These are phyloP conservation scores for Plasmopara halstedii DNA, from an alignment of 352 stramenopile species.

Conservation along the genomic window DNA sequence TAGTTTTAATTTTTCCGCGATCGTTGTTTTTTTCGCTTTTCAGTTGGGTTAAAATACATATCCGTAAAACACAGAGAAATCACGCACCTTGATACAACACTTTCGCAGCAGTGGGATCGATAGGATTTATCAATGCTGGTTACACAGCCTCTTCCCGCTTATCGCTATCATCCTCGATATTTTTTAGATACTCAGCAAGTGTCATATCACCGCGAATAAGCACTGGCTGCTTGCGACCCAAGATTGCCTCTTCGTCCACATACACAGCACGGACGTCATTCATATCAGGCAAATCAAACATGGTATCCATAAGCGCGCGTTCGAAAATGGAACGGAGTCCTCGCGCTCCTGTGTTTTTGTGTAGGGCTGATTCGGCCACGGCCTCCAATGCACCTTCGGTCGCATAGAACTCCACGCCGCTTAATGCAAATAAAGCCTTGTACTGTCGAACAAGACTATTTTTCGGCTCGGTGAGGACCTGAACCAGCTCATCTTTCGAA, in stretches of 20 bases:
- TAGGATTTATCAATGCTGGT: neutral
- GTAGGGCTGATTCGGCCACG: constrained; percentile 89
- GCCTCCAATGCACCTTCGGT: constrained; percentile 92
- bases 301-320: constrained; percentile 92
- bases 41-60: constrained; percentile 28
- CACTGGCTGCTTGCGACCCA: constrained; percentile 85
- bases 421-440: constrained; percentile 93
- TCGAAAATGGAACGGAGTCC: constrained; percentile 94
- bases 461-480: constrained; percentile 96
- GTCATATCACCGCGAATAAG: constrained; percentile 71
- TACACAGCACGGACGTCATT: constrained; percentile 90
- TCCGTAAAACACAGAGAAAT: constrained; percentile 16
- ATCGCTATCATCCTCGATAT: constrained; percentile 49
- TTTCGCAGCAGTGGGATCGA: no score
- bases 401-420: constrained; percentile 94
- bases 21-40: constrained; percentile 11
- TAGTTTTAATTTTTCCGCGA: constrained; percentile 12
- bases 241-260: constrained; percentile 89
- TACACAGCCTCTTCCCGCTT: constrained; percentile 54
- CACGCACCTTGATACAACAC: neutral
- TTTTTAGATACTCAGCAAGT: constrained; percentile 69
- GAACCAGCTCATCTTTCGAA: constrained; percentile 87
- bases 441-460: constrained; percentile 98
- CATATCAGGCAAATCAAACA: constrained; percentile 94
- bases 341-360: constrained; percentile 93